Conservation (phyloP, 2,329 filamentous ascomycete genomes). For the Alternaria panax region DNA sequence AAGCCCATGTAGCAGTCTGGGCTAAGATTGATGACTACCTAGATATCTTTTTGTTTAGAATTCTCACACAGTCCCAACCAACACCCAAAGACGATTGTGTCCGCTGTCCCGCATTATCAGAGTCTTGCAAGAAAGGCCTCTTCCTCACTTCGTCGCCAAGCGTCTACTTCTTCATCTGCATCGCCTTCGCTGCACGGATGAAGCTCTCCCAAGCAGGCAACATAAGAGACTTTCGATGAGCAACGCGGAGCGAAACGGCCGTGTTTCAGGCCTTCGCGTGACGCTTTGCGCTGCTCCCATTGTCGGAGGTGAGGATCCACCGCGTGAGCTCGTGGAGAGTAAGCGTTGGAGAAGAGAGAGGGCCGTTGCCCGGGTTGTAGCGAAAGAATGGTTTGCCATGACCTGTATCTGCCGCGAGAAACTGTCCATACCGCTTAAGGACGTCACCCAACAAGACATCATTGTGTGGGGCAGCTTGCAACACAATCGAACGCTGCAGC, state of each 20-base stretch:
- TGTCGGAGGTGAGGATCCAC: not conserved
- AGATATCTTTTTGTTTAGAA: too few relatives aligned
- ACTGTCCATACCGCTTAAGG: not conserved
- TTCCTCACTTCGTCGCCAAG: not conserved
- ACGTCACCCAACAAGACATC: not conserved
- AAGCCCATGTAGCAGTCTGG: not conserved
- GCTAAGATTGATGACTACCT: not conserved
- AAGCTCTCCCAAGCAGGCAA: too few relatives aligned
- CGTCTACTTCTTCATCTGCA: too few relatives aligned
- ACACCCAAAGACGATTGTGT: too few relatives aligned
- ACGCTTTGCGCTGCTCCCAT: not conserved
- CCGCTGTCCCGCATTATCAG: too few relatives aligned
- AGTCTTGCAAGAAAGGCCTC: too few relatives aligned
- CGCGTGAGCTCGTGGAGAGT: not conserved
- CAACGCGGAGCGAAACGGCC: not conserved
- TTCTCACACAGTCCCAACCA: too few relatives aligned
- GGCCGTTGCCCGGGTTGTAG: not conserved
- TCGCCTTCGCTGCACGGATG: too few relatives aligned
- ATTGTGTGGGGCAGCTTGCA: too few relatives aligned
- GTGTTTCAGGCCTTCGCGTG: not conserved
- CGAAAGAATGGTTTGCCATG: not conserved
- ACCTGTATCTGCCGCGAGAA: not conserved
- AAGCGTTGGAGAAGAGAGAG: not conserved
- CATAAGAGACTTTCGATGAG: too few relatives aligned
- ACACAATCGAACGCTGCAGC: too few relatives aligned